Conservation (phyloP, 257 asterid species). For the Nicotiana obtusifolia region DNA sequence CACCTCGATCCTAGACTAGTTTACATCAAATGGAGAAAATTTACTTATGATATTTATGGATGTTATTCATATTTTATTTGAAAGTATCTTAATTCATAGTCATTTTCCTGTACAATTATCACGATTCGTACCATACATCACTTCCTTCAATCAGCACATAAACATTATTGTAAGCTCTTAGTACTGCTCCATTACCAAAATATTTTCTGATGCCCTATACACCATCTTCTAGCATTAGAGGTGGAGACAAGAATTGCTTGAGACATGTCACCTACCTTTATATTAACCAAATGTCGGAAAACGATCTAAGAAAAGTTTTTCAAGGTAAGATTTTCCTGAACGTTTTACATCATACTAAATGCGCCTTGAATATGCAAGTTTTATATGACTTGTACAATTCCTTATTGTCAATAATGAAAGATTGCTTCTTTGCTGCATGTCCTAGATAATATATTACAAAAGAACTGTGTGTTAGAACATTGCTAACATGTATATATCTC, state of each 20-base stretch:
- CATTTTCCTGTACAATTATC: not conserved
- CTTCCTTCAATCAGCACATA: not conserved
- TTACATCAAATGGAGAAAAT: not conserved
- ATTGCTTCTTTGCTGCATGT: not conserved
- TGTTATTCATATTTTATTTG: not conserved
- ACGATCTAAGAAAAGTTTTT: not conserved
- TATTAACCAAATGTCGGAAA: not conserved
- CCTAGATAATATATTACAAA: not conserved
- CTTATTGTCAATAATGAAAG: not conserved
- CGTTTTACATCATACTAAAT: not conserved
- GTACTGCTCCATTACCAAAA: not conserved
- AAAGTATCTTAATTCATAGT: not conserved
- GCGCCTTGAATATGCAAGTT: not conserved
- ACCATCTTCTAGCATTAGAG: not conserved
- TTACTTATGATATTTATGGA: not conserved
- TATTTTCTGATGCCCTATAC: not conserved
- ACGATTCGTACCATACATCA: not conserved
- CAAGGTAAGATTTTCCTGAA: not conserved
- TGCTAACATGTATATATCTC: constrained; percentile 20
- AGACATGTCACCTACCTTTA: not conserved
- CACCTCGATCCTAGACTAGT: not conserved
- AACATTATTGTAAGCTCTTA: not conserved
- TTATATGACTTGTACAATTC: not conserved
- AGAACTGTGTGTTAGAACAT: not conserved
- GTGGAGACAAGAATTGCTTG: not conserved